Evolutionary conservation across 2,329 filamentous ascomycete species (phyloP), one percentile per base, ranked within the genome.

Genomic region (Verticillium longisporum): DNA sequence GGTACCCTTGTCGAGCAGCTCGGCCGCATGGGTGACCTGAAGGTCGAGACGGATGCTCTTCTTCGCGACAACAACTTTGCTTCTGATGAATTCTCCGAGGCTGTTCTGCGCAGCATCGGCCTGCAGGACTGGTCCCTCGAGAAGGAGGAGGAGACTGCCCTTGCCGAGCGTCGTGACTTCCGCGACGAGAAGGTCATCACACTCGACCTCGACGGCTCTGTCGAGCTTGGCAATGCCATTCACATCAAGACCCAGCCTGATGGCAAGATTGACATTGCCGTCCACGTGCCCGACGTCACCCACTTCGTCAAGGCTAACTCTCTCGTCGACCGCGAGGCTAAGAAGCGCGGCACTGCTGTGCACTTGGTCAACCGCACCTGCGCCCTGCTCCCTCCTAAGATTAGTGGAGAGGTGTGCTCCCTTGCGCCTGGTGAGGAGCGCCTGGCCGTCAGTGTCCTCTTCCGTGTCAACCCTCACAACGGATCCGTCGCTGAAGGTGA

Each of bases 41-140:
- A 93, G 79, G 94, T 99, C 61, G 95, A 99, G 78, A 99, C 95
- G 2, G 95, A 99, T 78, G 95, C 95, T 61, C 85, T 99, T 61
- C 85, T 99, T 58, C 89, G 95, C 64, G 95, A 99, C 80, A 99
- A 99, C 84, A 99, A 99, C 80, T 99, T 99, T 72, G 90, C 91
- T 14, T 93, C 93, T 0, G 95, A 99, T 70, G 95, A 98, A 66
- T 99, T 99, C 75, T 96, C 94, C 5, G 95, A 99, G 70, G 94
- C 95, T 61, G 95, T 99, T 57, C 79, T 96, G 66, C 92, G 94
- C 74, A 98, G 91, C 71, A 91, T 98, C 65, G 91, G 91, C 45
- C 89, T 92, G 67, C 91, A 96, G 66, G 91, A 97, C 68, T 98
- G 94, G 94, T 89, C 91, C 14, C 78, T 97, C 59, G 84, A 86